Evolutionary conservation across 1,139 yeast genomes (phyloP).

Genomic region (Candida tetrigidarum): DNA sequence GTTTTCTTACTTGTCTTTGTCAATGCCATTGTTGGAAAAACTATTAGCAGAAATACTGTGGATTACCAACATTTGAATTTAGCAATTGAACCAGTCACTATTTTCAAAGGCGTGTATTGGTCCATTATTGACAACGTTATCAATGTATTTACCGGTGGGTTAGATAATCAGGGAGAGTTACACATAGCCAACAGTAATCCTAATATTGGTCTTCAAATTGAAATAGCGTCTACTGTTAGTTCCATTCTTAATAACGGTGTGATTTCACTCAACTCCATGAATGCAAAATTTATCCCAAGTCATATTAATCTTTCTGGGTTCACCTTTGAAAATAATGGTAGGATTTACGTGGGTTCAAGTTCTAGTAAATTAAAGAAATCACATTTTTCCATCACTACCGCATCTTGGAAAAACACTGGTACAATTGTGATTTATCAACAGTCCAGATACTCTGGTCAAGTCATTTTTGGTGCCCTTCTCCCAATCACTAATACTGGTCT

Average conservation of each 20-base stretch:
- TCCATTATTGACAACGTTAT: constrained; percentile 1
- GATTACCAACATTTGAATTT: not conserved
- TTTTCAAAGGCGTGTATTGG: not conserved
- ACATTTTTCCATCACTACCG: not conserved
- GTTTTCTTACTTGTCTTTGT: not conserved
- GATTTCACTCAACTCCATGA: not conserved
- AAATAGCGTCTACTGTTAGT: not conserved
- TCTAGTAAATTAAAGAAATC: not conserved
- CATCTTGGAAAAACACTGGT: not conserved
- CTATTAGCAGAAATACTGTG: not conserved
- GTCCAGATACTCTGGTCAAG: not conserved
- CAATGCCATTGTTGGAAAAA: not conserved
- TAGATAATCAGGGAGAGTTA: not conserved
- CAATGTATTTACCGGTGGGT: not conserved
- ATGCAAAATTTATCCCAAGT: not conserved
- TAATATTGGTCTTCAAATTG: not conserved
- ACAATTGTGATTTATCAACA: not conserved
- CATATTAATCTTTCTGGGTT: not conserved
- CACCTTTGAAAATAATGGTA: not conserved
- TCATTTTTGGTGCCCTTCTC: not conserved
- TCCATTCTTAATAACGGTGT: constrained; percentile 1
- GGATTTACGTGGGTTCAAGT: not conserved
- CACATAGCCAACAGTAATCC: not conserved
- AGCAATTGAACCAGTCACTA: not conserved
- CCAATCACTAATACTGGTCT: not conserved